phyloP scores from a whole-genome alignment of 805 yeast species.

The Brettanomyces sp. region DNA sequence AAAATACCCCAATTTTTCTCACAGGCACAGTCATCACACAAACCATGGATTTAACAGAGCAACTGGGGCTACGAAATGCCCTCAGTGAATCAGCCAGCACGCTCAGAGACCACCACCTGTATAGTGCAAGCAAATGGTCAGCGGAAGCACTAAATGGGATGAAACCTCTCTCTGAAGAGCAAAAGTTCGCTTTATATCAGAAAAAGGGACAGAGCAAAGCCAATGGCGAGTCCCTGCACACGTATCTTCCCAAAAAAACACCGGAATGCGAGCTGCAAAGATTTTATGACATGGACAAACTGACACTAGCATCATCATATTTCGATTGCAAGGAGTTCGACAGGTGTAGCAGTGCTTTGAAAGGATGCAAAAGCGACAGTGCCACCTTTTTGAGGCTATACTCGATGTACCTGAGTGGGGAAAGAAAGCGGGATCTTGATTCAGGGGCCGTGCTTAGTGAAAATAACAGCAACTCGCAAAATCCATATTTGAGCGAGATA shows the following conservation, averaged over 20 bases:
- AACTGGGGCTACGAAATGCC: constrained; percentile 16
- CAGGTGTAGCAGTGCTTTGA: constrained; percentile 55
- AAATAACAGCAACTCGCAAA: constrained; percentile 24
- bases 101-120: constrained; percentile 49
- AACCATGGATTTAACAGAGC: constrained; percentile 21
- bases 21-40: background rate
- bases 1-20: background rate
- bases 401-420: constrained; percentile 66
- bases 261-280: constrained; percentile 16
- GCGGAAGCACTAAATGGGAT: constrained; percentile 73
- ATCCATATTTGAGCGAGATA: constrained; percentile 23
- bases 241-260: constrained; percentile 6
- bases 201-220: background rate
- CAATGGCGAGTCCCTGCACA: background rate
- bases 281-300: constrained; percentile 32
- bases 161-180: constrained; percentile 11
- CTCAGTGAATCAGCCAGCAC: constrained; percentile 33
- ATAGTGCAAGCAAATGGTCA: constrained; percentile 73
- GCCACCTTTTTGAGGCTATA: constrained; percentile 59
- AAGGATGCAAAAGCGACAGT: constrained; percentile 39
- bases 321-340: constrained; percentile 82
- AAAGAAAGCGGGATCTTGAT: constrained; percentile 62
- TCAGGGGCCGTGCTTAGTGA: constrained; percentile 55
- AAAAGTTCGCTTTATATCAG: constrained; percentile 10
- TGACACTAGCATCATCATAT: constrained; percentile 58